Evolutionary conservation across 73 alveolate species (phyloP), one percentile per base, ranked within the genome.

Genomic region (Paramecium pentaurelia): DNA sequence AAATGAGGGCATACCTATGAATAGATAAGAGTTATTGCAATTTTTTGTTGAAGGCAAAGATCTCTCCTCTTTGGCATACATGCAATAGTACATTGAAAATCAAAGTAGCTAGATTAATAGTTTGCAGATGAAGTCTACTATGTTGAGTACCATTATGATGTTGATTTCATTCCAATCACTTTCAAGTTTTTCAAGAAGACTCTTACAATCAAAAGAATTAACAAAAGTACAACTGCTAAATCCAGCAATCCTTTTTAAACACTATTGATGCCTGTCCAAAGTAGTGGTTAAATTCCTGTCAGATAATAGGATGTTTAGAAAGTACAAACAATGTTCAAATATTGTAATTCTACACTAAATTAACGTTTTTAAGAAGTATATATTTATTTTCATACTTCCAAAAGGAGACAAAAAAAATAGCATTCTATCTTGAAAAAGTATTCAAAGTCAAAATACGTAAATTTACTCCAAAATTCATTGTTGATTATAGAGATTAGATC

Each of bases 41-140:
- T 80, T 45, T 11, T 47, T 80, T 25, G 44, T 80, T 25, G 91
- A 80, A 45, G 91, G 91, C 47, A 80, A 80, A 80, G 91, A 80
- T 38, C 47, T 80, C 4, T 45, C 71, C 6, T 80, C 91, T 28
- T 25, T 80, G 71, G 71, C 91, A 40, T 80, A 80, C 58, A 42
- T 80, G 44, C 75, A 80, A 25, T 14, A 80, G 58, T 80, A 80
- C 45, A 80, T 80, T 47, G 44, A 80, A 40, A 44, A 42, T 27
- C 36, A 42, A 45, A 45, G 77, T 45, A 80, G 58, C 58, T 12
- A 18, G 36, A 40, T 80, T 42, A 40, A 27, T 20, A 27, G 44
- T 42, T 20, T 80, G 32, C 28, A 80, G 91, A 80, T 47, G 91
- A 80, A 27, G 91, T 80, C 54, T 80, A 45, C 75, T 80, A 44